These are phyloP conservation scores for Talaromyces sp. DNA, from an alignment of 2,329 filamentous ascomycete species.

Conservation along the genomic window DNA sequence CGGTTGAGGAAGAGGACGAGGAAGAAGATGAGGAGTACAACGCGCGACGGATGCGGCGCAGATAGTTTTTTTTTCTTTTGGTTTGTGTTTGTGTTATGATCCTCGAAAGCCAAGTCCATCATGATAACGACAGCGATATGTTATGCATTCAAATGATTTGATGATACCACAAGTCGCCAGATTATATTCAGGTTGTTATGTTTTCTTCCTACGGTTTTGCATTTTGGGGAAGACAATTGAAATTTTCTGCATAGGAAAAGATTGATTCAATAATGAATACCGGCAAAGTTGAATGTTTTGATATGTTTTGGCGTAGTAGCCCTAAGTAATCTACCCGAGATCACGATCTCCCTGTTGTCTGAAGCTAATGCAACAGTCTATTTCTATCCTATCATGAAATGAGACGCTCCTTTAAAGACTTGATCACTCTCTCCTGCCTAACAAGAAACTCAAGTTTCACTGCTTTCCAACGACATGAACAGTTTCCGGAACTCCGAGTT, in stretches of 20 bases:
- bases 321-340: no score
- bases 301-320: no score
- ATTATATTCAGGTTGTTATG: neutral
- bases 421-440: no score
- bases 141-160: slow-evolving; percentile 3
- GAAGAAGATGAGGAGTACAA: slow-evolving; percentile 25
- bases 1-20: slow-evolving; percentile 46
- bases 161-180: slow-evolving; percentile 11
- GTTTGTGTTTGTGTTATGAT: neutral
- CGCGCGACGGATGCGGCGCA: slow-evolving; percentile 25
- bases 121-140: neutral
- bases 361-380: no score
- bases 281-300: no score
- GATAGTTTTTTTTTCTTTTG: slow-evolving; percentile 11
- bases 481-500: slow-evolving; percentile 34
- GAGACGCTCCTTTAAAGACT: no score
- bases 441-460: neutral
- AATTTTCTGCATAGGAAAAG: neutral
- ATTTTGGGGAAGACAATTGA: neutral
- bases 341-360: no score
- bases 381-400: no score
- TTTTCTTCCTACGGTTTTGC: neutral
- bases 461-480: slow-evolving; percentile 18
- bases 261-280: no score
- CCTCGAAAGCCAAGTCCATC: neutral